Evolutionary conservation across 2,329 filamentous ascomycete genomes (phyloP), one percentile per base, ranked within the genome.

Genomic region (Fusarium camptoceras): DNA sequence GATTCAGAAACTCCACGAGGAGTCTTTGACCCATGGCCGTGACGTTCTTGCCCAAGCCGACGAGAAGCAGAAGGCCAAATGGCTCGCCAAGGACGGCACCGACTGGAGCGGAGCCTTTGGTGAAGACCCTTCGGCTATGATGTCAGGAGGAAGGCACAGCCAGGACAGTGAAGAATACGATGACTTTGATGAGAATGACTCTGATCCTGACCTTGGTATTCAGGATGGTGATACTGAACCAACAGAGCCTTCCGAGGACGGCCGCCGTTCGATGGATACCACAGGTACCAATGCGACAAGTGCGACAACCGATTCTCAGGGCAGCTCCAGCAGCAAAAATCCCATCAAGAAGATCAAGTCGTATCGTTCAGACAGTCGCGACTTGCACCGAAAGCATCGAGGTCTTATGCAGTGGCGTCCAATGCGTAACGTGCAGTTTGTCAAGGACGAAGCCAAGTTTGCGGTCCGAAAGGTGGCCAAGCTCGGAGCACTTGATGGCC

Each of bases 361-460:
- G 24, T 89, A 91, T 77, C 89, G 89, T 73, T 84, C 85, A 59
- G 86, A 89, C 67, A 93, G 91, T 76, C 89, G 91, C 68, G 89
- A 92, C 47, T 85, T 98, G 77, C 91, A 94, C 78, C 88, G 94
- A 1, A 94, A 94, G 81, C 94, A 98, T 73, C 87, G 94, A 14
- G 95, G 95, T 0, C 76, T 97, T 77, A 97, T 98, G 93, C 95
- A 98, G 79, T 98, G 94, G 94, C 92, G 90, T 76, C 94, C 95
- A 0, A 92, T 94, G 78, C 86, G 95, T 42, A 97, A 97, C 77
- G 84, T 89, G 24, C 89, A 90, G 71, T 98, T 98, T 78, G 94
- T 91, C 44, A 97, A 96, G 81, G 87, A 98, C 75, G 93, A 98
- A 83, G 89, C 92, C 1, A 91, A 92, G 75, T 94, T 91, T 81